phyloP scores from a whole-genome alignment of 176 grass and related monocot species.

The Musa itinerans region DNA sequence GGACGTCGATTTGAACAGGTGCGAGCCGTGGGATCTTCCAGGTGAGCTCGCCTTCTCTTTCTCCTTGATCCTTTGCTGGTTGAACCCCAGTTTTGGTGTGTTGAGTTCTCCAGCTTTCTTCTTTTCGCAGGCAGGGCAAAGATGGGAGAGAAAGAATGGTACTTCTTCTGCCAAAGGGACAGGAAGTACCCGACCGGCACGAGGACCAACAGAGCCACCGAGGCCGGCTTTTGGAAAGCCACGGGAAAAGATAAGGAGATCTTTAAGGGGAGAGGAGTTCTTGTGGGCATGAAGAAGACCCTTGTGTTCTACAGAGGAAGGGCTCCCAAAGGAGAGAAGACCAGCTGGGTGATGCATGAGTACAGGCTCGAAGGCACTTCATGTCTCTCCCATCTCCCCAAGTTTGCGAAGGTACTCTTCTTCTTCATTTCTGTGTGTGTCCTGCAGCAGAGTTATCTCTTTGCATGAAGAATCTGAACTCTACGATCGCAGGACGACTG shows the following conservation, averaged over 20 bases:
- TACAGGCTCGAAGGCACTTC: slow-evolving; percentile 6
- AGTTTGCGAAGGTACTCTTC: not conserved
- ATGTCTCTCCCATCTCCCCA: not conserved
- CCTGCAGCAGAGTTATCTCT: not conserved
- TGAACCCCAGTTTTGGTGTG: not conserved
- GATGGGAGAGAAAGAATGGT: slow-evolving; percentile 24
- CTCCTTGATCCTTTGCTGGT: not conserved
- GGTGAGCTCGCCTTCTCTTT: not conserved
- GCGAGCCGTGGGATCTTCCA: slow-evolving; percentile 21
- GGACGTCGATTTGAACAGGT: slow-evolving; percentile 22
- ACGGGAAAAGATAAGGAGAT: slow-evolving; percentile 23
- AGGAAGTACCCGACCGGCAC: slow-evolving; percentile 28
- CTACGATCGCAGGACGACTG: slow-evolving; percentile 13
- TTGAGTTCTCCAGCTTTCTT: not conserved
- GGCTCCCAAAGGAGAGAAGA: slow-evolving; percentile 19
- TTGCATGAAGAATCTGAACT: not conserved
- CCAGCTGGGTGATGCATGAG: slow-evolving; percentile 25
- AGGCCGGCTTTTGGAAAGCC: slow-evolving; percentile 24
- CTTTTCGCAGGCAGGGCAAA: slow-evolving; percentile 13
- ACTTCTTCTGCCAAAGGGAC: slow-evolving; percentile 25
- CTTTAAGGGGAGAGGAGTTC: not conserved
- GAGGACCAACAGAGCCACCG: slow-evolving; percentile 18
- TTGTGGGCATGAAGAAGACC: slow-evolving; percentile 15
- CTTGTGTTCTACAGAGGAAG: slow-evolving; percentile 23
- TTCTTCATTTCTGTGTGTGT: not conserved